Conservation (phyloP, 176 grass and related monocot species). For the Luzula sylvatica region DNA sequence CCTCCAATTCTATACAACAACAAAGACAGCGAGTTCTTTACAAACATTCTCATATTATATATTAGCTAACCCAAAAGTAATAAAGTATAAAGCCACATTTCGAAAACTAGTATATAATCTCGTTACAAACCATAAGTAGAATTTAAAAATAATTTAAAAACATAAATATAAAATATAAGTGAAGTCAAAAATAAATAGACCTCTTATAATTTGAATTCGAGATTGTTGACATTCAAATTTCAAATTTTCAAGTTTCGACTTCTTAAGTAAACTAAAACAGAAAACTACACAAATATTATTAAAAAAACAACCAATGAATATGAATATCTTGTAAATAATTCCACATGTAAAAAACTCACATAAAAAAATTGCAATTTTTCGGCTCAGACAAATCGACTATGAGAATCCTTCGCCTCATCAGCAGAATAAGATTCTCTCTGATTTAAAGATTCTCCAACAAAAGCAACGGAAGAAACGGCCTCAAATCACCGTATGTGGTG, state of each 20-base stretch:
- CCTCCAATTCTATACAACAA: conserved; percentile 29
- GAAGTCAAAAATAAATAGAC: conserved; percentile 37
- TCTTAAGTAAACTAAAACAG: conserved; percentile 70
- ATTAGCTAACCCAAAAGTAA: conserved; percentile 10
- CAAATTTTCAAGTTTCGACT: conserved; percentile 69
- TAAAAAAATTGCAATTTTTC: conserved; percentile 59
- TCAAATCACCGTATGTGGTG: conserved; percentile 62
- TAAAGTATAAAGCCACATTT: conserved; percentile 9
- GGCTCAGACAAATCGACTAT: conserved; percentile 10
- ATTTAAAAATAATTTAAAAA: not conserved
- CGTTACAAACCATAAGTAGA: conserved; percentile 5
- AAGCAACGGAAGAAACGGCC: conserved; percentile 37
- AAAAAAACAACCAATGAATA: not conserved
- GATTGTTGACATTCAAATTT: conserved; percentile 64
- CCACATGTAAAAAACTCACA: conserved; percentile 42
- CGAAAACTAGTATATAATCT: conserved; percentile 9
- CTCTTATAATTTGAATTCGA: conserved; percentile 80
- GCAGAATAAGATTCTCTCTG: conserved; percentile 22
- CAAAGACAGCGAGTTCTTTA: conserved; percentile 6
- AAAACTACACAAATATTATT: not conserved
- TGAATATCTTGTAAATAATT: too few species aligned
- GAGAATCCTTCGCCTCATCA: conserved; percentile 34
- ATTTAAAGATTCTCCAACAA: conserved; percentile 24
- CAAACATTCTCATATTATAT: conserved; percentile 11
- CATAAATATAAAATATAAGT: not conserved